Percentiles rank a stretch among this genome's conserved stretches.
These are phyloP conservation scores for Forsythia viridissima DNA, from an alignment of 257 asterid species.

Conservation along the genomic window DNA sequence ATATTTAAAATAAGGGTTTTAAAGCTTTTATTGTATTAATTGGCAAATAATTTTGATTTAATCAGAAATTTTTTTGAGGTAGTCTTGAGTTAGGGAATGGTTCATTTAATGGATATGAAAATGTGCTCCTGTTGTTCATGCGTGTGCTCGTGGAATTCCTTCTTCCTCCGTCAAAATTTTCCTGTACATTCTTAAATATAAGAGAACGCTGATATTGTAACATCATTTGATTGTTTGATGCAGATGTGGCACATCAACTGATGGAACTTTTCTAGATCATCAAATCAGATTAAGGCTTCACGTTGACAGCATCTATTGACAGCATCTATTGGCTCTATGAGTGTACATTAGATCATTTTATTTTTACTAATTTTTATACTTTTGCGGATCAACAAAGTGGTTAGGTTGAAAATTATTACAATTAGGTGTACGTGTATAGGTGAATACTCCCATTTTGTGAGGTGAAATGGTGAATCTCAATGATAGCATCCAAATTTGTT, in stretches of 20 bases:
- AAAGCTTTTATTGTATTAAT: not conserved
- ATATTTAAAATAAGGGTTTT: not conserved
- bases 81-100: not conserved
- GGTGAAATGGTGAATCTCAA: not conserved
- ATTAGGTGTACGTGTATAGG: not conserved
- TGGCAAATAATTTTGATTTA: not conserved
- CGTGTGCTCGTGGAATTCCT: not conserved
- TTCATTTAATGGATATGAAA: not conserved
- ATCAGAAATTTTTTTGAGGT: not conserved
- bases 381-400: conserved; percentile 13
- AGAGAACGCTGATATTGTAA: not conserved
- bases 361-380: conserved; percentile 9
- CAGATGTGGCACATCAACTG: conserved; percentile 83
- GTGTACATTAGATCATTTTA: conserved; percentile 14
- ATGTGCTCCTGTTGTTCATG: not conserved
- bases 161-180: not conserved
- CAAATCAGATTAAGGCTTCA: conserved; percentile 12
- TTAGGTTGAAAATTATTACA: not conserved
- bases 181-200: not conserved
- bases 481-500: not conserved
- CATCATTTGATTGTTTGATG: conserved; percentile 22
- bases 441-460: not conserved
- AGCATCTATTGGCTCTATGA: not conserved
- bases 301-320: not conserved
- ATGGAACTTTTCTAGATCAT: conserved; percentile 66